Evolutionary conservation across 805 yeast genomes (phyloP).

Genomic region (Tetrapisispora fleetii): DNA sequence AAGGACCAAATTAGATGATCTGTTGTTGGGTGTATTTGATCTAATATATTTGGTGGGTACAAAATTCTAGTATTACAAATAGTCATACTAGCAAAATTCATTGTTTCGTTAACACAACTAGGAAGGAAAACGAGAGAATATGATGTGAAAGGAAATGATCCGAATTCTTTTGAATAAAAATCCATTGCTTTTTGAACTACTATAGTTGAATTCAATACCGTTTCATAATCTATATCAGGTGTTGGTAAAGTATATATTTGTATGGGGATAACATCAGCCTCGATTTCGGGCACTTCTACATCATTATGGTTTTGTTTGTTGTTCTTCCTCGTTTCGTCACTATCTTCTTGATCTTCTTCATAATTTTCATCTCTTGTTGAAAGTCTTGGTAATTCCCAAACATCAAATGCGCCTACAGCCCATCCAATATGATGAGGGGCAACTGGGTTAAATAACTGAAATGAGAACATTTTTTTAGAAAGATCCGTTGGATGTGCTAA

Average conservation of each 20-base stretch:
- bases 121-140: conserved; percentile 68
- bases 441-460: conserved; percentile 70
- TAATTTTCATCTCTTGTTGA: conserved; percentile 9
- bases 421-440: conserved; percentile 94
- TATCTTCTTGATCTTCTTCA: conserved; percentile 30
- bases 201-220: conserved; percentile 61
- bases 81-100: conserved; percentile 50
- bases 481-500: conserved; percentile 66
- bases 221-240: conserved; percentile 32
- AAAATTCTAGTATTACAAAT: conserved; percentile 56
- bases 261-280: conserved; percentile 40
- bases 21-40: conserved; percentile 64
- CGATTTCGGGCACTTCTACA: conserved; percentile 22
- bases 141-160: conserved; percentile 84
- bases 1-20: conserved; percentile 58
- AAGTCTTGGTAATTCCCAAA: conserved; percentile 29
- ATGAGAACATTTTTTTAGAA: conserved; percentile 64
- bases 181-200: conserved; percentile 74
- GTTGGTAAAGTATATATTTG: conserved; percentile 58
- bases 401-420: conserved; percentile 83
- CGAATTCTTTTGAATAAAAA: conserved; percentile 76
- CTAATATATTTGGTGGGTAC: conserved; percentile 66
- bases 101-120: conserved; percentile 38
- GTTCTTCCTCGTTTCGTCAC: conserved; percentile 30
- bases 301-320: conserved; percentile 25